Conservation (phyloP, 345 rosid genomes). For the Cardamine resedifolia region DNA sequence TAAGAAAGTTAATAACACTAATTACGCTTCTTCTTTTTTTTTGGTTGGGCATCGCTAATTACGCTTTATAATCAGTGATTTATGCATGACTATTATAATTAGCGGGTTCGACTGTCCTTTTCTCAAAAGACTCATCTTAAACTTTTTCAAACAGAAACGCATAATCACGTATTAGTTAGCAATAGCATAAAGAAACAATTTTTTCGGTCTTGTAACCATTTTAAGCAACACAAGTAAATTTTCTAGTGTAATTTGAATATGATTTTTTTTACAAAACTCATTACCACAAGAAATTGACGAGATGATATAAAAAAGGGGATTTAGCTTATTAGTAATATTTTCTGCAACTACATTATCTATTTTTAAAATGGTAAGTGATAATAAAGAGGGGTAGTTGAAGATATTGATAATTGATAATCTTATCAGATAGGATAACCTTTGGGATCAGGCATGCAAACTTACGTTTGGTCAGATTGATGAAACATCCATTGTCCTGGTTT, state of each 20-base stretch:
- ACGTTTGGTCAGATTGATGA: no score
- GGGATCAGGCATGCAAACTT: constrained; percentile 10
- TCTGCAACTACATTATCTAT: neutral
- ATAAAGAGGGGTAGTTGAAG: no score
- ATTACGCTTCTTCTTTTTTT: no score
- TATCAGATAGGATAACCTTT: constrained; percentile 27
- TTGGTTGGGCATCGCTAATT: neutral
- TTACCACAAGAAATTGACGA: neutral
- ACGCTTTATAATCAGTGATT: neutral
- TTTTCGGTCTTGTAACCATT: constrained; percentile 19
- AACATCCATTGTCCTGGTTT: no score
- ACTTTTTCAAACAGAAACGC: neutral
- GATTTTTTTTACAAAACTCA: neutral
- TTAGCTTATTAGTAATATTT: neutral
- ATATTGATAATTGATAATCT: no score
- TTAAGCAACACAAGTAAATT: neutral
- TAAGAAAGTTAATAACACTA: neutral
- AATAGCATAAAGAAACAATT: neutral
- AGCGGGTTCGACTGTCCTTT: neutral
- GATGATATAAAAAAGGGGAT: neutral
- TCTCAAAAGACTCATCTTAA: constrained; percentile 5
- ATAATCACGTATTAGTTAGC: constrained; percentile 15
- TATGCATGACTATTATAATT: neutral
- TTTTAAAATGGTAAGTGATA: neutral
- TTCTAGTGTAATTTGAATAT: neutral